These are phyloP conservation scores for Stromatinia cepivora DNA, from an alignment of 2,329 filamentous ascomycete species.

Conservation along the genomic window DNA sequence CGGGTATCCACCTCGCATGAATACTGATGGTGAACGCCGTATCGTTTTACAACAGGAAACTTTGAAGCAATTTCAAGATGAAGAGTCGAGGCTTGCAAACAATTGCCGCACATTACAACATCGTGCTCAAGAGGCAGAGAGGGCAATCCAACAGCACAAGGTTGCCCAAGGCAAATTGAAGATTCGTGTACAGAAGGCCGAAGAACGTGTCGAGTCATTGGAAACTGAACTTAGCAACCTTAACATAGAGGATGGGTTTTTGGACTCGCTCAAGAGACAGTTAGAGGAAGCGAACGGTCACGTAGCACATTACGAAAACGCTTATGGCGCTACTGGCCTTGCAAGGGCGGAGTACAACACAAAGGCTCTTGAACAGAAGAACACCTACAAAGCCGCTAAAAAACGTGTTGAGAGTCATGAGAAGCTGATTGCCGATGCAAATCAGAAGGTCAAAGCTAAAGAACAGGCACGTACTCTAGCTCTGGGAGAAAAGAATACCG, in stretches of 20 bases:
- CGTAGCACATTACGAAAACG: constrained; percentile 51
- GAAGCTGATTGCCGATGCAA: constrained; percentile 54
- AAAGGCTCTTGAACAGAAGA: constrained; percentile 42
- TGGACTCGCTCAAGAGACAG: constrained; percentile 58
- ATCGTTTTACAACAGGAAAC: constrained; percentile 54
- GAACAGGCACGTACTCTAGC: constrained; percentile 53
- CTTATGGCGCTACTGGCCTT: constrained; percentile 55
- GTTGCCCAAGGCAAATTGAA: constrained; percentile 51
- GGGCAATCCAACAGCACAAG: constrained; percentile 52
- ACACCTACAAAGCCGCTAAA: constrained; percentile 45
- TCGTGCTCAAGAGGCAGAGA: constrained; percentile 50
- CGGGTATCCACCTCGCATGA: constrained; percentile 64
- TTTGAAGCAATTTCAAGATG: constrained; percentile 54
- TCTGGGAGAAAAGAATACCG: constrained; percentile 62
- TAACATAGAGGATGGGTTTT: constrained; percentile 66
- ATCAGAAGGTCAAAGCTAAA: constrained; percentile 52
- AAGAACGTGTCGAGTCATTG: constrained; percentile 56
- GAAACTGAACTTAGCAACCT: constrained; percentile 64
- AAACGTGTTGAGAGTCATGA: constrained; percentile 41
- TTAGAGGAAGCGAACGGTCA: constrained; percentile 54
- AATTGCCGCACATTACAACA: constrained; percentile 44
- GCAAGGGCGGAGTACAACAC: constrained; percentile 52
- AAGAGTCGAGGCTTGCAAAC: constrained; percentile 51
- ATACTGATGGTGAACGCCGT: constrained; percentile 70
- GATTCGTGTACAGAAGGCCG: constrained; percentile 57